phyloP scores from a whole-genome alignment of 1,139 yeast genomes.

The Candida gigantensis region DNA sequence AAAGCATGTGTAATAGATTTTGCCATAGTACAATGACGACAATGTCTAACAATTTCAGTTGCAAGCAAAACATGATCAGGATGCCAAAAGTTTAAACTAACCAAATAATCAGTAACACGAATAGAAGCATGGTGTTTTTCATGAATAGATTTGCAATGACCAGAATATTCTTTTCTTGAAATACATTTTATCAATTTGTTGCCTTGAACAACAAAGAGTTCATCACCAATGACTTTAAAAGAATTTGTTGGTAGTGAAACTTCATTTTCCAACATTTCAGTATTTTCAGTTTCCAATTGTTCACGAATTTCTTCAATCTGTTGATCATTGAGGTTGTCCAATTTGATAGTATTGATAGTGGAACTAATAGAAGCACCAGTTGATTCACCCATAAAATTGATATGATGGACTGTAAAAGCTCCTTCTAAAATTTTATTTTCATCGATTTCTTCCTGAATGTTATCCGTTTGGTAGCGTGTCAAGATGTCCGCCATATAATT shows the following conservation, averaged over 20 bases:
- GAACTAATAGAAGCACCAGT: background rate
- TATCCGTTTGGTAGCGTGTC: background rate
- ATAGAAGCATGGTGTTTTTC: background rate
- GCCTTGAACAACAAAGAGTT: background rate
- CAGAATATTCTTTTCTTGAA: background rate
- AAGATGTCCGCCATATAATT: slow-evolving; percentile 2
- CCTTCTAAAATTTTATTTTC: background rate
- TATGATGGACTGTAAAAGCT: background rate
- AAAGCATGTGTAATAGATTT: background rate
- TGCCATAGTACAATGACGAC: background rate
- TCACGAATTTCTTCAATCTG: background rate
- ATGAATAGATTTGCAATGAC: background rate
- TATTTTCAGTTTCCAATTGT: no score
- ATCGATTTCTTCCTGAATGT: background rate
- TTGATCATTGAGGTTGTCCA: background rate
- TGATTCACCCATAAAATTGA: no score
- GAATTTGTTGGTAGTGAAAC: no score
- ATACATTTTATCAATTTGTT: background rate
- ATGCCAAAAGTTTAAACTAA: background rate
- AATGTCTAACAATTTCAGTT: background rate
- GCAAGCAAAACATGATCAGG: background rate
- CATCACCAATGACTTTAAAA: background rate
- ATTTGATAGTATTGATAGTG: background rate
- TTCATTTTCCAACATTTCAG: no score
- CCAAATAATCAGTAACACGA: background rate